These are phyloP conservation scores for Synchytrium microbalum DNA, from an alignment of 371 early-diverging fungal species.

Conservation along the genomic window DNA sequence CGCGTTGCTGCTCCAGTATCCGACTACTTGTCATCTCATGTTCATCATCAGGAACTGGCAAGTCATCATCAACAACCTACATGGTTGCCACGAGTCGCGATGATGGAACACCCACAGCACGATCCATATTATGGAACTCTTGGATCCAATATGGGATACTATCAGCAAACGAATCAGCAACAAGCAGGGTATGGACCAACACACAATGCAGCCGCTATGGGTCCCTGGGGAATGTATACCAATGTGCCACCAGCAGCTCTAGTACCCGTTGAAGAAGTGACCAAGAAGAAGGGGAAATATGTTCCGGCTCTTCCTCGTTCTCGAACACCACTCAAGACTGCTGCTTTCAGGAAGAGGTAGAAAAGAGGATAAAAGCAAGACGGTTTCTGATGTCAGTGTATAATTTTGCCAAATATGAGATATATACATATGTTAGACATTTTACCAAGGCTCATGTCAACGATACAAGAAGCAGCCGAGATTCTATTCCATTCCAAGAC, in stretches of 20 bases:
- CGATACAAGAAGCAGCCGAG: not conserved
- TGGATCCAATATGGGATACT: too few species aligned
- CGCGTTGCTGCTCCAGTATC: too few species aligned
- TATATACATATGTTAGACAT: too few species aligned
- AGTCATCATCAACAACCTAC: not conserved
- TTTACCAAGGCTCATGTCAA: too few species aligned
- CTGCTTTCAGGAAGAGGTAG: conserved; percentile 12
- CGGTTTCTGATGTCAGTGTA: too few species aligned
- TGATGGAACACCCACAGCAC: conserved; percentile 28
- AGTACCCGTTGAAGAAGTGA: not conserved
- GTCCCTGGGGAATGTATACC: too few species aligned
- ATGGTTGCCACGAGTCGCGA: not conserved
- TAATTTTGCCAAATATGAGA: too few species aligned
- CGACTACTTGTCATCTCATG: not conserved
- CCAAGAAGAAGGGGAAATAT: not conserved
- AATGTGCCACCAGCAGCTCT: too few species aligned
- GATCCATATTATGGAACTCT: conserved; percentile 9
- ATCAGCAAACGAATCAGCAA: too few species aligned
- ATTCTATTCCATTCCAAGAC: not conserved
- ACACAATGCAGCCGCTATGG: too few species aligned
- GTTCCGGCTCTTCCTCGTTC: conserved; percentile 2
- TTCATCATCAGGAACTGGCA: not conserved
- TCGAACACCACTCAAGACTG: conserved; percentile 9
- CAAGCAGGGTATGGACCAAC: too few species aligned
- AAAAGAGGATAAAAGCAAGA: too few species aligned